Evolutionary conservation across 202 grass and related monocot species (phyloP), one percentile per base, ranked within the genome.

Genomic region (Hordeum pubiflorum): DNA sequence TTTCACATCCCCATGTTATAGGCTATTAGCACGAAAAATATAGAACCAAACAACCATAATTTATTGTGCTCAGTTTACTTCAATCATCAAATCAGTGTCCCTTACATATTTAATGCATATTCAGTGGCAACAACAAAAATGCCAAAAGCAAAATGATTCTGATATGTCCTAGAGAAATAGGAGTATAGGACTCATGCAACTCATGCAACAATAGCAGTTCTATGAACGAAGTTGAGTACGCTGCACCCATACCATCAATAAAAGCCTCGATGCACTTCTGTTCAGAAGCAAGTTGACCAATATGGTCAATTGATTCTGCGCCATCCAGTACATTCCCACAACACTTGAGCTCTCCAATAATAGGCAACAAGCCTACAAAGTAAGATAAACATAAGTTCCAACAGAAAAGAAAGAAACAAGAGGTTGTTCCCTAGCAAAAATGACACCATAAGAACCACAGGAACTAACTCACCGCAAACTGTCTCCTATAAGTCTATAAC

Each of bases 361-460:
- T 76, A 80, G 92, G 95, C 55, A 97, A 84, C 84, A 97, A 85
- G 79, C 89, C 88, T 92, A 82, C 58, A 79, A 83, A 55, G 41
- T 75, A 71, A 39, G 72, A 71, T 73, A 80, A 62, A 69, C 64
- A 43, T 23, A 61, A 81, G 36, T 77, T 80, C 13, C 72, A 69
- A 39, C 36, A 81, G 64, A 70, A 73, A 79, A 36, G 34, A 74
- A 56, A 66, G 39, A 26, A 66, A 36, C 10, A 63, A 29, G 57
- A 66, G 7, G 54, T n/a, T 38, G 32, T 44, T 82, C 63, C 59
- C 37, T 36, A 82, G 62, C 44, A 82, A 69, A 69, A 41, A 78
- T 67, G 32, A 48, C 74, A 54, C 10, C 18, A 0, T 46, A 43
- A 81, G 54, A 26, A 43, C 36, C 11, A 4, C 58, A 55, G 20